Percentiles rank a stretch among this genome's conserved stretches.
These are phyloP conservation scores for Blakeslea trispora DNA, from an alignment of 371 early-diverging fungal species.

Conservation along the genomic window DNA sequence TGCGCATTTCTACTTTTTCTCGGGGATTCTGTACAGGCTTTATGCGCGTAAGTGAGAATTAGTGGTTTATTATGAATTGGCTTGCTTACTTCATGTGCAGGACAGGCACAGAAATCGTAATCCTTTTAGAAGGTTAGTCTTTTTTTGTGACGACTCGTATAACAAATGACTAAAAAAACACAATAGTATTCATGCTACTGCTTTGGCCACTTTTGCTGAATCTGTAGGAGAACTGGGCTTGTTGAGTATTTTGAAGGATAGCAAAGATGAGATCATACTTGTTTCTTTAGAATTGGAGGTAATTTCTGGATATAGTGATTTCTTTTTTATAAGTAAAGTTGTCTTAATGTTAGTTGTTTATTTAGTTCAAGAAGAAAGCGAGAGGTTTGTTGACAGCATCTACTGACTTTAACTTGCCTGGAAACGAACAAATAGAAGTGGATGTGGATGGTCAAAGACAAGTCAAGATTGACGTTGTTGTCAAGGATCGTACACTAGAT, in stretches of 20 bases:
- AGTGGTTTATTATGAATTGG: neutral
- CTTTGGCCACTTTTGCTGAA: conserved; percentile 64
- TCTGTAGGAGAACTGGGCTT: conserved; percentile 60
- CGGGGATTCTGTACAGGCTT: conserved; percentile 52
- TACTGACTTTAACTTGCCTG: conserved; percentile 36
- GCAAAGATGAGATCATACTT: conserved; percentile 50
- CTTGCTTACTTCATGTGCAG: conserved; percentile 11
- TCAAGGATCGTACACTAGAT: conserved; percentile 52
- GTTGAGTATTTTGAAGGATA: conserved; percentile 39
- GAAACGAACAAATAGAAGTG: conserved; percentile 17
- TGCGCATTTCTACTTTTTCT: conserved; percentile 51
- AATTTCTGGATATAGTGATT: no score
- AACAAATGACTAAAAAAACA: neutral
- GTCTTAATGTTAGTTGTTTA: conserved; percentile 2
- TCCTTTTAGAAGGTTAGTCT: conserved; percentile 24
- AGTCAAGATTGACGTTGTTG: conserved; percentile 41
- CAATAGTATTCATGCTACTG: conserved; percentile 56
- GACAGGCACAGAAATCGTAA: conserved; percentile 31
- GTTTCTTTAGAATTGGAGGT: conserved; percentile 56
- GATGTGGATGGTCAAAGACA: conserved; percentile 25
- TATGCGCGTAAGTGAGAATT: conserved; percentile 40
- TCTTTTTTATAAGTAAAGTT: no score
- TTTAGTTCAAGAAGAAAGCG: conserved; percentile 54
- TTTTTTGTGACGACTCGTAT: no score
- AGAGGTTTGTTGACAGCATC: conserved; percentile 53